Conservation (phyloP, 2,329 filamentous ascomycete genomes). For the Chaetothyriales sp. region DNA sequence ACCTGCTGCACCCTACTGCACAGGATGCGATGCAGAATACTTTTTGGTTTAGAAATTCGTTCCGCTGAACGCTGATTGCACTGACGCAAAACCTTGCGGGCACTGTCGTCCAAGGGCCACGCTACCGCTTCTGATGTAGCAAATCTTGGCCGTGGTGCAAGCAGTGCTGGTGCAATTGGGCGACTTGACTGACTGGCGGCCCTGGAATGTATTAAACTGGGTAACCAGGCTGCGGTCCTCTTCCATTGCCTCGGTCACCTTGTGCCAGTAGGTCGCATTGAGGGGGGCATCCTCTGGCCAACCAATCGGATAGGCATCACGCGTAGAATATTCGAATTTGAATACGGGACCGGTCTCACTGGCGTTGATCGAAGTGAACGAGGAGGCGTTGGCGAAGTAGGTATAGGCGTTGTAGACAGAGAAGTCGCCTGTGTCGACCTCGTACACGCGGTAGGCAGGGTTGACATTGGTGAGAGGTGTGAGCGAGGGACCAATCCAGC, state of each 20-base stretch:
- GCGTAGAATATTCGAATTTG: constrained; percentile 37
- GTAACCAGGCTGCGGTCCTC: constrained; percentile 34
- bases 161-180: constrained; percentile 38
- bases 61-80: constrained; percentile 9
- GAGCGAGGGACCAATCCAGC: constrained; percentile 38
- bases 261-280: constrained; percentile 46
- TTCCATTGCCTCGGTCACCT: constrained; percentile 43
- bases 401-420: constrained; percentile 41
- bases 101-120: constrained; percentile 37
- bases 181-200: constrained; percentile 35
- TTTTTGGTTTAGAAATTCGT: constrained; percentile 5
- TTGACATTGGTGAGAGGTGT: constrained; percentile 42
- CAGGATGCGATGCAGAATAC: too few species aligned
- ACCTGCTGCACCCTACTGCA: constrained; percentile 40
- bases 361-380: constrained; percentile 25
- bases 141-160: constrained; percentile 41
- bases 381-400: constrained; percentile 37
- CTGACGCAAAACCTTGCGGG: constrained; percentile 32
- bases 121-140: constrained; percentile 45
- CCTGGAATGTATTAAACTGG: constrained; percentile 37
- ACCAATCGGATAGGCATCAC: constrained; percentile 32
- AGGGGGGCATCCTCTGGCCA: constrained; percentile 37
- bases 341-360: constrained; percentile 32
- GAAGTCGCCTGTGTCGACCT: constrained; percentile 40
- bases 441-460: constrained; percentile 38